Percentiles rank a stretch among this genome's conserved stretches.
phyloP scores from a whole-genome alignment of 768 basidiomycete species.

The Pleurotus eryngii region DNA sequence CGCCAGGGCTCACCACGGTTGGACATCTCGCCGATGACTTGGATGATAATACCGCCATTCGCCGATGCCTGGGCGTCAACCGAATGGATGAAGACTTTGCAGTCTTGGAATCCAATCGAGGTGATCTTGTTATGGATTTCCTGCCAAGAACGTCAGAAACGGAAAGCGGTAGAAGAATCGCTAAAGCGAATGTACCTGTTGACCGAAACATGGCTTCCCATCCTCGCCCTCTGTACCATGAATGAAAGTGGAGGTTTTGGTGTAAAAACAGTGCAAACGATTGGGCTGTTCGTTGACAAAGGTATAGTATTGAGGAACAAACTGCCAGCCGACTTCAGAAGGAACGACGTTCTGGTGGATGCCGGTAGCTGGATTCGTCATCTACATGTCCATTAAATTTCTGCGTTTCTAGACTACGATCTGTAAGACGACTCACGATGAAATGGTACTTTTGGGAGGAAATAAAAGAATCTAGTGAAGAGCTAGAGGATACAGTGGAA shows the following conservation, averaged over 20 bases:
- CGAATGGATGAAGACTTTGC: slow-evolving; percentile 98
- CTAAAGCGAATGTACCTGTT: slow-evolving; percentile 61
- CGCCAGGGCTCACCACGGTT: slow-evolving; percentile 90
- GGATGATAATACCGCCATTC: slow-evolving; percentile 95
- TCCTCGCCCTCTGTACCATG: slow-evolving; percentile 99
- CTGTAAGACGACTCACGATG: slow-evolving; percentile 10
- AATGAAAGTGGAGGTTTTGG: slow-evolving; percentile 94
- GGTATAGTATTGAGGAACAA: slow-evolving; percentile 98
- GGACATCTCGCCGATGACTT: slow-evolving; percentile 99
- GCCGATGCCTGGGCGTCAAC: slow-evolving; percentile 97
- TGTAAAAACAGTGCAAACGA: slow-evolving; percentile 98
- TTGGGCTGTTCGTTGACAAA: slow-evolving; percentile 97
- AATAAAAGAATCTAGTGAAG: slow-evolving; percentile 29
- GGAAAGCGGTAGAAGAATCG: neutral
- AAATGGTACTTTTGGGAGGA: slow-evolving; percentile 31
- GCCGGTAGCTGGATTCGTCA: slow-evolving; percentile 33
- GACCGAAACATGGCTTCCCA: slow-evolving; percentile 81
- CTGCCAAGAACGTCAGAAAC: slow-evolving; percentile 33
- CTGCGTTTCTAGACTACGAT: neutral
- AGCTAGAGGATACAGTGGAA: slow-evolving; percentile 22
- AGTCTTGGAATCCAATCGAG: slow-evolving; percentile 90
- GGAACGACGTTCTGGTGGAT: slow-evolving; percentile 70
- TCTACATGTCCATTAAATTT: slow-evolving; percentile 8
- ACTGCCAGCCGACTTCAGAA: slow-evolving; percentile 98
- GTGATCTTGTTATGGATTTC: slow-evolving; percentile 98